Conservation (phyloP, 108 stramenopile species). For the Cyclotella choctawhatcheeana region DNA sequence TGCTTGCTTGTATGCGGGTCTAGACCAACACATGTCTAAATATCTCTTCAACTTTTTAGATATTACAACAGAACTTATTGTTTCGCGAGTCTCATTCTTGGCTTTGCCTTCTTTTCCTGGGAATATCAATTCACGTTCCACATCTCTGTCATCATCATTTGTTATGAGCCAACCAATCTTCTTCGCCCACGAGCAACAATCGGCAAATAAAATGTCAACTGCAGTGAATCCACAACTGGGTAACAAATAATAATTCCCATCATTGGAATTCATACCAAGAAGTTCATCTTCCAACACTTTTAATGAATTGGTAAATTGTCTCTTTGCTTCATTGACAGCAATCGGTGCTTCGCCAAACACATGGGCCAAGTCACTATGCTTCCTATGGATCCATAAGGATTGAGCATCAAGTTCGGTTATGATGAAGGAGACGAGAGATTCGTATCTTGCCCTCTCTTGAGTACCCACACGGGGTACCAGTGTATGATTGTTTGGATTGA, state of each 20-base stretch:
- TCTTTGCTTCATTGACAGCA: conserved; percentile 64
- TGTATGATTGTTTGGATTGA: background rate
- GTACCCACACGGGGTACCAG: conserved; percentile 75
- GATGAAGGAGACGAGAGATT: conserved; percentile 61
- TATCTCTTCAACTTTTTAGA: conserved; percentile 38
- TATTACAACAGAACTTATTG: conserved; percentile 6
- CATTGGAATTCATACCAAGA: background rate
- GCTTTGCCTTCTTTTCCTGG: background rate
- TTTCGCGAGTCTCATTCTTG: background rate
- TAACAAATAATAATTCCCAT: conserved; percentile 36
- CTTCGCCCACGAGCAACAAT: conserved; percentile 77
- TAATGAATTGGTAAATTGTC: conserved; percentile 61
- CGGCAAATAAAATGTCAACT: conserved; percentile 74
- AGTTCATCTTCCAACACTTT: conserved; percentile 48
- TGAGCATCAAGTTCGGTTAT: conserved; percentile 78
- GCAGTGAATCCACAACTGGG: conserved; percentile 65
- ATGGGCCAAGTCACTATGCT: conserved; percentile 63
- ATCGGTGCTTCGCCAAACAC: conserved; percentile 64
- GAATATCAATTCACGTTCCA: background rate
- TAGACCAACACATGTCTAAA: conserved; percentile 46
- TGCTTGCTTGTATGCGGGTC: conserved; percentile 48
- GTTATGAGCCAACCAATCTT: conserved; percentile 68
- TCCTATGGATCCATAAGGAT: conserved; percentile 79
- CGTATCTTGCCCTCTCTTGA: conserved; percentile 65
- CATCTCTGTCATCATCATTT: conserved; percentile 7